phyloP scores from a whole-genome alignment of 192 early-diverging fungal species.

The Dispira parvispora region DNA sequence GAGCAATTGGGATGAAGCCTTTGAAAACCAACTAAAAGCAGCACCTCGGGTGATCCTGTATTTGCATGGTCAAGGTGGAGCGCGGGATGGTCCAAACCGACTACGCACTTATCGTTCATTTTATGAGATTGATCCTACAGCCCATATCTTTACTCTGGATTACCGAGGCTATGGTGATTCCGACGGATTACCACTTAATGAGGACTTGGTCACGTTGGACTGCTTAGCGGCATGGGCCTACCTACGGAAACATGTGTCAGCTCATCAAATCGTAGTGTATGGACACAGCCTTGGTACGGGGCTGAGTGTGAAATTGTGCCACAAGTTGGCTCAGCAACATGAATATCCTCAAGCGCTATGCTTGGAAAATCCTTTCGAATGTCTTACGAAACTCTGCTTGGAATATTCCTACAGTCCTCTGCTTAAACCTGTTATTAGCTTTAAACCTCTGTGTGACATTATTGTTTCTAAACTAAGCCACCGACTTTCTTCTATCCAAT shows the following conservation, averaged over 20 bases:
- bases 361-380: not conserved
- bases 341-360: not conserved
- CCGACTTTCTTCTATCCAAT: not conserved
- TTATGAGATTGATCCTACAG: not conserved
- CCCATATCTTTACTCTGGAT: slow-evolving; percentile 5
- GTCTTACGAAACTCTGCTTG: not conserved
- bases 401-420: not conserved
- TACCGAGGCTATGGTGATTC: slow-evolving; percentile 10
- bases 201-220: not conserved
- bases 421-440: not conserved
- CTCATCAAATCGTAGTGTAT: not conserved
- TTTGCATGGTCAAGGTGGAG: slow-evolving; percentile 2
- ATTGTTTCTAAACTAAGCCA: too few species aligned
- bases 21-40: not conserved
- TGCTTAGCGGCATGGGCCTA: not conserved
- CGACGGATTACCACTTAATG: not conserved
- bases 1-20: not conserved
- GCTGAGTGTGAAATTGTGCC: not conserved
- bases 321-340: not conserved
- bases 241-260: not conserved
- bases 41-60: slow-evolving; percentile 2
- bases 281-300: slow-evolving; percentile 1
- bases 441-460: not conserved
- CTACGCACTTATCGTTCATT: not conserved
- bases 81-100: not conserved